Evolutionary conservation across 2,329 filamentous ascomycete species (phyloP).

Genomic region (Zymoseptoria ardabiliae): DNA sequence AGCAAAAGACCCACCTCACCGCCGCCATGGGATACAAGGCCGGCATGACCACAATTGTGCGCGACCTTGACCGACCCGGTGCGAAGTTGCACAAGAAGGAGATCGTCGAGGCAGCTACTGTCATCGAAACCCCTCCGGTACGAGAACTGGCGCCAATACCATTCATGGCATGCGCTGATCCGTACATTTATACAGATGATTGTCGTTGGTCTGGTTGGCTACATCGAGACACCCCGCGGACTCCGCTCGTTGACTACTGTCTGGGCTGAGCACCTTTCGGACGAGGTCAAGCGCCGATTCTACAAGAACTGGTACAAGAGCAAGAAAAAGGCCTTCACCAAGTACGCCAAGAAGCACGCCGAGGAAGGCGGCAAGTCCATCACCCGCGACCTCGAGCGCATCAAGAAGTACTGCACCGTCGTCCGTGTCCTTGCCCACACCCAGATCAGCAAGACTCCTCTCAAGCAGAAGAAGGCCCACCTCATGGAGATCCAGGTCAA

Average conservation of each 20-base stretch:
- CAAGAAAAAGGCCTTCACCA: slow-evolving; percentile 99
- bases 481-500: slow-evolving; percentile 99
- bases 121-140: slow-evolving; percentile 91
- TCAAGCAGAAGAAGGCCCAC: slow-evolving; percentile 99
- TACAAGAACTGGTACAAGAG: slow-evolving; percentile 99
- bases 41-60: slow-evolving; percentile 99
- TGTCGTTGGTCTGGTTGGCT: slow-evolving; percentile 98
- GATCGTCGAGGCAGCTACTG: slow-evolving; percentile 78
- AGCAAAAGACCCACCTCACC: slow-evolving; percentile 98
- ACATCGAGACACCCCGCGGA: slow-evolving; percentile 99
- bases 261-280: slow-evolving; percentile 98
- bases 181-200: slow-evolving; percentile 67
- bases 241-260: slow-evolving; percentile 98
- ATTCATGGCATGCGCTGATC: slow-evolving; percentile 56
- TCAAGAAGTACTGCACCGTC: slow-evolving; percentile 99
- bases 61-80: slow-evolving; percentile 96
- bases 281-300: slow-evolving; percentile 99
- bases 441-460: slow-evolving; percentile 96
- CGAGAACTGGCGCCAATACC: slow-evolving; percentile 40
- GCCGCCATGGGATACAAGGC: slow-evolving; percentile 98
- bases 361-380: slow-evolving; percentile 85
- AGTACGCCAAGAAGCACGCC: slow-evolving; percentile 99
- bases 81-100: slow-evolving; percentile 99
- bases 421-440: slow-evolving; percentile 99
- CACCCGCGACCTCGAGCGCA: slow-evolving; percentile 96